A percentile compares a stretch with the other conserved stretches of the same genome.
Evolutionary conservation across 2,329 filamentous ascomycete species (phyloP).

Genomic region (Clarireedia monteithiana): DNA sequence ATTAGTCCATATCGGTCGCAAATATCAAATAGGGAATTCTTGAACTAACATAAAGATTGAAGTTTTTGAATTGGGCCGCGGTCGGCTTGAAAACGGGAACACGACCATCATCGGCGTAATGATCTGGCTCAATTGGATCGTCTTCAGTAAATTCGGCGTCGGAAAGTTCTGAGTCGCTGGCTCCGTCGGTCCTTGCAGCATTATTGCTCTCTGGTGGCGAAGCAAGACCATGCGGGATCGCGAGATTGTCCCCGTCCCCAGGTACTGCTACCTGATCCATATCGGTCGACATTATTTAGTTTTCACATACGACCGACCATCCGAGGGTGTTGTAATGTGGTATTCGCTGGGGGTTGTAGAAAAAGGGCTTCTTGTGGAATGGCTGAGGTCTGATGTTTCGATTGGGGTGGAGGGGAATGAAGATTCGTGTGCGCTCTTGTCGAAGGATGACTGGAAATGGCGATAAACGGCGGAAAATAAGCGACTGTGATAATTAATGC

Average conservation of each 20-base stretch:
- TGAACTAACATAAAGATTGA: constrained; percentile 72
- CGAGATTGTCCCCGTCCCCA: constrained; percentile 12
- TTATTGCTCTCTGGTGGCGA: constrained; percentile 59
- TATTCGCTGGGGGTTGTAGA: background rate
- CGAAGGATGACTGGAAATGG: background rate
- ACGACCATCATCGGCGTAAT: constrained; percentile 64
- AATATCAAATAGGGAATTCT: background rate
- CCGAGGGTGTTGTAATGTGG: background rate
- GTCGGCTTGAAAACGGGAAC: constrained; percentile 93
- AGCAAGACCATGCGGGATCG: constrained; percentile 35
- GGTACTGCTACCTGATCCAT: constrained; percentile 18
- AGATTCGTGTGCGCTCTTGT: constrained; percentile 3
- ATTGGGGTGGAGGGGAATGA: constrained; percentile 2
- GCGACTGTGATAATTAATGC: background rate
- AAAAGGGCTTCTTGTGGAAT: background rate
- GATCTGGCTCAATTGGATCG: constrained; percentile 75
- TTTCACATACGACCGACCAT: constrained; percentile 22
- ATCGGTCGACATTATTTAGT: constrained; percentile 23
- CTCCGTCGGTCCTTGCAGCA: constrained; percentile 46
- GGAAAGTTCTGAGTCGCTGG: constrained; percentile 57
- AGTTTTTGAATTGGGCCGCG: constrained; percentile 91
- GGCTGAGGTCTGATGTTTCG: constrained; percentile 2
- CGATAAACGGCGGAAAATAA: background rate
- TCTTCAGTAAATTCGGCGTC: constrained; percentile 47
- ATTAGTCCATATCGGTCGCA: constrained; percentile 13